phyloP scores from a whole-genome alignment of 1,139 yeast species.

The Candida sanyaensis region DNA sequence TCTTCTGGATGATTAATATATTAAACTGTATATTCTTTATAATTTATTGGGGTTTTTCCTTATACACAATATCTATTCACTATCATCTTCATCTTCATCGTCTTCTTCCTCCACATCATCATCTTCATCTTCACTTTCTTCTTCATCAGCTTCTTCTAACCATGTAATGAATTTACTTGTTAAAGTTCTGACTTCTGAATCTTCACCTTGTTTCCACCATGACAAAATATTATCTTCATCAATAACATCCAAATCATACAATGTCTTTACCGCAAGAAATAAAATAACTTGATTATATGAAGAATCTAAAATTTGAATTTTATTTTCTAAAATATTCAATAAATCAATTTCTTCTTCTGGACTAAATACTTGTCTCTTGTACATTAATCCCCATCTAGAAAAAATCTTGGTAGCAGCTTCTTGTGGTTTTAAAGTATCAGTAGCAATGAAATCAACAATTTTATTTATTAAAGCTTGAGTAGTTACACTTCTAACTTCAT shows the following conservation, averaged over 20 bases:
- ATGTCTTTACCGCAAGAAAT: slow-evolving; percentile 62
- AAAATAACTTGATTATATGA: slow-evolving; percentile 51
- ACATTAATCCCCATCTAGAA: slow-evolving; percentile 76
- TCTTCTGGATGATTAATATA: no score
- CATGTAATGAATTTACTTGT: slow-evolving; percentile 80
- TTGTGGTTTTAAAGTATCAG: slow-evolving; percentile 73
- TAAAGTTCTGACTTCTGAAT: slow-evolving; percentile 52
- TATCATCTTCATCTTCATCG: slow-evolving; percentile 4
- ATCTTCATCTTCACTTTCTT: slow-evolving; percentile 62
- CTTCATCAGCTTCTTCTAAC: slow-evolving; percentile 89
- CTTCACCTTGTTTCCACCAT: slow-evolving; percentile 74
- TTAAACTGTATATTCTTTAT: no score
- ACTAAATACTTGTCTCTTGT: slow-evolving; percentile 81
- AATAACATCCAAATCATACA: slow-evolving; percentile 79
- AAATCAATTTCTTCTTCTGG: slow-evolving; percentile 76
- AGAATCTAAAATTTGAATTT: slow-evolving; percentile 35
- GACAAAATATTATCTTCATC: slow-evolving; percentile 76
- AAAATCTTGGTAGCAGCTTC: slow-evolving; percentile 78
- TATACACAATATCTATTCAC: neutral
- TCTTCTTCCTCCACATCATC: no score
- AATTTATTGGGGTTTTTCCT: no score
- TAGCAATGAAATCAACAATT: slow-evolving; percentile 69
- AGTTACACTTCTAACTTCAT: slow-evolving; percentile 87
- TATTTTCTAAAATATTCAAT: slow-evolving; percentile 56
- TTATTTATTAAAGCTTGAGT: slow-evolving; percentile 68